Conservation (phyloP, 805 yeast species). For the Saturnispora diversa region DNA sequence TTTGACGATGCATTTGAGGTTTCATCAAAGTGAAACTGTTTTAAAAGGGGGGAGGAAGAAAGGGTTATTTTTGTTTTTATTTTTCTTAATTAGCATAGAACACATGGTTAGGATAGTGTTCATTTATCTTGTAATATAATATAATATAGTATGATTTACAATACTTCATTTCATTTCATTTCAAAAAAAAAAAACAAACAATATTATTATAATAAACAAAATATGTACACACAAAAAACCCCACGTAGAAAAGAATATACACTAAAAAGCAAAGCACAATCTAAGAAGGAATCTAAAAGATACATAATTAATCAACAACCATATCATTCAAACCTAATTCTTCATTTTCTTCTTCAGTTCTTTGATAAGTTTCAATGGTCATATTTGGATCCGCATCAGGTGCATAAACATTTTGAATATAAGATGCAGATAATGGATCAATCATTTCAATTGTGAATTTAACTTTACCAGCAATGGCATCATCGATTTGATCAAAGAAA, state of each 20-base stretch:
- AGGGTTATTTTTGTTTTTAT: too few species aligned
- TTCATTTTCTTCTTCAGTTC: slow-evolving; percentile 85
- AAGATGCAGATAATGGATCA: slow-evolving; percentile 93
- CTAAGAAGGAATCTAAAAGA: neutral
- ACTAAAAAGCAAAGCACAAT: neutral
- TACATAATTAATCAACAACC: slow-evolving; percentile 13
- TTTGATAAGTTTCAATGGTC: slow-evolving; percentile 82
- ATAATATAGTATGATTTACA: too few species aligned
- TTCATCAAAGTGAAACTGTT: too few species aligned
- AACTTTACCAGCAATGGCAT: slow-evolving; percentile 73
- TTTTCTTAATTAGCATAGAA: too few species aligned
- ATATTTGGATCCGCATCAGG: slow-evolving; percentile 97
- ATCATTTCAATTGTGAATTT: slow-evolving; percentile 82
- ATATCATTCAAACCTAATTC: slow-evolving; percentile 72
- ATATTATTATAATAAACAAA: too few species aligned
- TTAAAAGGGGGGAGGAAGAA: too few species aligned
- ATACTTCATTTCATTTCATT: too few species aligned
- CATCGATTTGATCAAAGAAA: slow-evolving; percentile 66
- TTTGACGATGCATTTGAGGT: too few species aligned
- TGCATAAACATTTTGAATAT: slow-evolving; percentile 96
- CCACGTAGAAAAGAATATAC: slow-evolving; percentile 4
- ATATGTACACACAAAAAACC: neutral
- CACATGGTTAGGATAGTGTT: too few species aligned
- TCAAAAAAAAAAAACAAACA: too few species aligned
- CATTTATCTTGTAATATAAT: neutral